Evolutionary conservation across 345 rosid genomes (phyloP).

Genomic region (Euclidium syriacum): DNA sequence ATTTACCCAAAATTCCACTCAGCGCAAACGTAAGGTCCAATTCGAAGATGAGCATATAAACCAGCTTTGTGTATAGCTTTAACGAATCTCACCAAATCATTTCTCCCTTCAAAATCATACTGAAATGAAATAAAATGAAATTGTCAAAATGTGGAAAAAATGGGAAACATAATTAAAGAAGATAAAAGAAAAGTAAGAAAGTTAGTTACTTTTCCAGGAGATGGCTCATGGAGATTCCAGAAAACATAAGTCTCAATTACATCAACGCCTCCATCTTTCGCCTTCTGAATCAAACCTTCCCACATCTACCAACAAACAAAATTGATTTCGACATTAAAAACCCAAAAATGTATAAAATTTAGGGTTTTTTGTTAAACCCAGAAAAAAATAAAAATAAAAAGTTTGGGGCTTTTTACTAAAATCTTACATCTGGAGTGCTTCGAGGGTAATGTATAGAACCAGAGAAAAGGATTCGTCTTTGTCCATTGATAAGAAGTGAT

Average conservation of each 20-base stretch:
- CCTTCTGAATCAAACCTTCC: slow-evolving; percentile 98
- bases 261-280: slow-evolving; percentile 93
- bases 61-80: slow-evolving; percentile 82
- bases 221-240: slow-evolving; percentile 98
- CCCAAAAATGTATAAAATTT: neutral
- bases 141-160: neutral
- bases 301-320: slow-evolving; percentile 62
- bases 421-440: slow-evolving; percentile 77
- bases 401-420: neutral
- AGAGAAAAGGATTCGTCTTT: slow-evolving; percentile 84
- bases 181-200: neutral
- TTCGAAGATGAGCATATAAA: slow-evolving; percentile 90
- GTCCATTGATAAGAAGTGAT: slow-evolving; percentile 79
- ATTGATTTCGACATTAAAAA: neutral
- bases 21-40: slow-evolving; percentile 98
- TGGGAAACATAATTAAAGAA: neutral
- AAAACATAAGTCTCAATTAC: slow-evolving; percentile 96
- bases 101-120: slow-evolving; percentile 91
- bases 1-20: slow-evolving; percentile 99
- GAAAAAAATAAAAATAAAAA: neutral
- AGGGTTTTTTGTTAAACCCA: slow-evolving; percentile 9
- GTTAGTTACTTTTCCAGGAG: slow-evolving; percentile 75
- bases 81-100: slow-evolving; percentile 90
- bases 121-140: slow-evolving; percentile 26
- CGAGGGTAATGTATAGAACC: slow-evolving; percentile 95